Evolutionary conservation across 805 yeast species (phyloP).

Genomic region (Schwanniomyces sp.): DNA sequence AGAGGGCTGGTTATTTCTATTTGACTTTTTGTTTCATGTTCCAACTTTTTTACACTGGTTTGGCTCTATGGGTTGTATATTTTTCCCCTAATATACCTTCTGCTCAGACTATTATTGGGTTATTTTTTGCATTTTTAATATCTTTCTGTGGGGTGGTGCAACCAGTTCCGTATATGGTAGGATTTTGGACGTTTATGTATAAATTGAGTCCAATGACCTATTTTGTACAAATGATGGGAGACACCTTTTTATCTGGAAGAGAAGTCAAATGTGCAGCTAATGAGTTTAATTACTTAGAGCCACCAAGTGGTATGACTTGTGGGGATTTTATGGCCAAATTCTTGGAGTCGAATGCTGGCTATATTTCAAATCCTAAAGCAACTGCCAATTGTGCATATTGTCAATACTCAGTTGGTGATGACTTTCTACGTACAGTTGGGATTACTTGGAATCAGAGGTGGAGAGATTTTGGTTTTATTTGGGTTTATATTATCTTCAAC

Average conservation of each 20-base stretch:
- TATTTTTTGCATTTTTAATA: slow-evolving; percentile 56
- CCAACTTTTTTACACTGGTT: slow-evolving; percentile 30
- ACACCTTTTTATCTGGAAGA: slow-evolving; percentile 45
- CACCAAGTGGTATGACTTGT: slow-evolving; percentile 64
- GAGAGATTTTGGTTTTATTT: slow-evolving; percentile 65
- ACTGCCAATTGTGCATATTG: slow-evolving; percentile 52
- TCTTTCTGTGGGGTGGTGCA: slow-evolving; percentile 72
- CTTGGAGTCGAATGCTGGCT: slow-evolving; percentile 49
- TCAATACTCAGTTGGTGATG: slow-evolving; percentile 43
- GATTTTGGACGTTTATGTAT: slow-evolving; percentile 85
- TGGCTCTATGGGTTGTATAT: slow-evolving; percentile 44
- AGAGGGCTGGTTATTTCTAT: slow-evolving; percentile 37
- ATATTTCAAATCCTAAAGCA: slow-evolving; percentile 52
- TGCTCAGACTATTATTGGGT: slow-evolving; percentile 58
- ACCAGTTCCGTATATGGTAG: slow-evolving; percentile 58
- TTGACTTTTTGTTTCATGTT: slow-evolving; percentile 25
- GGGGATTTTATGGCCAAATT: slow-evolving; percentile 49
- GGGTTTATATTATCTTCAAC: slow-evolving; percentile 58
- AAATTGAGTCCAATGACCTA: slow-evolving; percentile 71
- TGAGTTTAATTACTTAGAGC: slow-evolving; percentile 27
- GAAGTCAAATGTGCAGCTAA: slow-evolving; percentile 35
- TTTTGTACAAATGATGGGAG: slow-evolving; percentile 55
- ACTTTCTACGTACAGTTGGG: slow-evolving; percentile 42
- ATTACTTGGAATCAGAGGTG: slow-evolving; percentile 49
- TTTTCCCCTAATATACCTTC: slow-evolving; percentile 65